Percentiles rank a stretch among this genome's conserved stretches.
Conservation (phyloP, 1,284 basidiomycete genomes). For the Mrakiaceae sp. region DNA sequence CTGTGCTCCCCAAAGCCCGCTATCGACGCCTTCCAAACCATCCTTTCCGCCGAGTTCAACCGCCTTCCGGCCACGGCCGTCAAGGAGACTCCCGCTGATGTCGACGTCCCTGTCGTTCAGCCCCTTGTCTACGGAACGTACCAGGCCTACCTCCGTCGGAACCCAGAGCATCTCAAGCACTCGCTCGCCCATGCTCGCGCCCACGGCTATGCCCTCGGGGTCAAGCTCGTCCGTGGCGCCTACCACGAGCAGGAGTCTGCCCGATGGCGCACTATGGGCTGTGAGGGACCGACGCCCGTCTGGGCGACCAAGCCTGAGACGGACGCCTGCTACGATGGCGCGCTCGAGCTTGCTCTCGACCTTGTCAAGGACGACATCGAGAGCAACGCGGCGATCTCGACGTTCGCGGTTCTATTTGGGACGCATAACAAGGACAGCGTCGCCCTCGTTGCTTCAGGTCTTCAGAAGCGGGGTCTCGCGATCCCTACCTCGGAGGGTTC, state of each 20-base stretch:
- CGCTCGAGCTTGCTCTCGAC: constrained; percentile 51
- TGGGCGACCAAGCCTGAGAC: constrained; percentile 50
- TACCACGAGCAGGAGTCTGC: constrained; percentile 66
- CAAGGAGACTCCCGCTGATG: neutral
- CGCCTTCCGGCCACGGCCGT: constrained; percentile 31
- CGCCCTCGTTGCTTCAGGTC: constrained; percentile 48
- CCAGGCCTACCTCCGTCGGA: constrained; percentile 71
- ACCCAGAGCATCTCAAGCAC: constrained; percentile 51
- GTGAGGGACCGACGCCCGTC: constrained; percentile 33
- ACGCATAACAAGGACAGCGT: constrained; percentile 71
- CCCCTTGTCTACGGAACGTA: constrained; percentile 69
- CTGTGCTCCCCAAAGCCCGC: constrained; percentile 46
- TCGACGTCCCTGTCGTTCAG: constrained; percentile 33
- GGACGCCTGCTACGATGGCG: constrained; percentile 65
- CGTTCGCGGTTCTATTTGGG: constrained; percentile 53
- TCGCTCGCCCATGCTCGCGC: constrained; percentile 57
- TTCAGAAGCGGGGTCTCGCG: constrained; percentile 51
- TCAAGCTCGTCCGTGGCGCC: constrained; percentile 90
- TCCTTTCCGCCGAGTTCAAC: constrained; percentile 67
- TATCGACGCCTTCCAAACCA: constrained; percentile 63
- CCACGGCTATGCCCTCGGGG: constrained; percentile 67
- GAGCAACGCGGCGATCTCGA: constrained; percentile 26
- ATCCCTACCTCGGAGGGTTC: constrained; percentile 10
- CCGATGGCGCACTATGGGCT: constrained; percentile 28
- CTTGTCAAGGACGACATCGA: constrained; percentile 43